Conservation (phyloP, 2,329 filamentous ascomycete genomes). For the Cytospora paraplurivora region DNA sequence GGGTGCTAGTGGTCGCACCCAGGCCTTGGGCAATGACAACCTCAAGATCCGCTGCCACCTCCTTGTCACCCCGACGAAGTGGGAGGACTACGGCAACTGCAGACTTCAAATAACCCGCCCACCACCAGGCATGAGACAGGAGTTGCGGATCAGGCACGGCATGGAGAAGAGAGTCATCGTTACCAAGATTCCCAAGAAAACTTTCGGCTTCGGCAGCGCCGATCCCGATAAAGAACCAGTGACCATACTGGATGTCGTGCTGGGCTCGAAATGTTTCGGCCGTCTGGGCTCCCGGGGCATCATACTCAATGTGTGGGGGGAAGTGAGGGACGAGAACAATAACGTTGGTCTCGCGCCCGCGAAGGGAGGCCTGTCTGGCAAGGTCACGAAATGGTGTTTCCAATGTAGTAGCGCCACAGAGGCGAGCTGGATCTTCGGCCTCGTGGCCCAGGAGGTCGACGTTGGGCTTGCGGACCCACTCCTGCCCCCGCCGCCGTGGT, state of each 20-base stretch:
- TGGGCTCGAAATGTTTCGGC: constrained; percentile 84
- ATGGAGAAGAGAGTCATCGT: constrained; percentile 86
- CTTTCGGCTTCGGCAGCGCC: constrained; percentile 18
- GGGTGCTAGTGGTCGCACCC: constrained; percentile 51
- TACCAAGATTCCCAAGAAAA: constrained; percentile 66
- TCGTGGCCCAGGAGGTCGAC: constrained; percentile 60
- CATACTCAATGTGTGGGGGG: constrained; percentile 85
- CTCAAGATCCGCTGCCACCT: constrained; percentile 86
- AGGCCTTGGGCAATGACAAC: constrained; percentile 70
- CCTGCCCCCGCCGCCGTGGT: neutral
- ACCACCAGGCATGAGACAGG: constrained; percentile 61
- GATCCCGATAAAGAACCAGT: constrained; percentile 57
- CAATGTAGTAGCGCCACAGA: constrained; percentile 57
- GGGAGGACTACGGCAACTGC: constrained; percentile 89
- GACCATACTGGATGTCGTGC: constrained; percentile 77
- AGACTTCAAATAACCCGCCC: constrained; percentile 79
- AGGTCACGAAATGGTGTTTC: constrained; percentile 66
- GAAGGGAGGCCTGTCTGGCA: constrained; percentile 54
- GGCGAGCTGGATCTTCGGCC: constrained; percentile 57
- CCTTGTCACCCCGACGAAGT: constrained; percentile 74
- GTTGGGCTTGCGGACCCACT: constrained; percentile 32
- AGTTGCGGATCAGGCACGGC: constrained; percentile 61
- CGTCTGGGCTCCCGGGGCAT: constrained; percentile 83
- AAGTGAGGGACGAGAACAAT: constrained; percentile 65
- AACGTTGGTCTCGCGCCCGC: constrained; percentile 55